Conservation (phyloP, 2,329 filamentous ascomycete species). For the Rhynchosporium secalis region DNA sequence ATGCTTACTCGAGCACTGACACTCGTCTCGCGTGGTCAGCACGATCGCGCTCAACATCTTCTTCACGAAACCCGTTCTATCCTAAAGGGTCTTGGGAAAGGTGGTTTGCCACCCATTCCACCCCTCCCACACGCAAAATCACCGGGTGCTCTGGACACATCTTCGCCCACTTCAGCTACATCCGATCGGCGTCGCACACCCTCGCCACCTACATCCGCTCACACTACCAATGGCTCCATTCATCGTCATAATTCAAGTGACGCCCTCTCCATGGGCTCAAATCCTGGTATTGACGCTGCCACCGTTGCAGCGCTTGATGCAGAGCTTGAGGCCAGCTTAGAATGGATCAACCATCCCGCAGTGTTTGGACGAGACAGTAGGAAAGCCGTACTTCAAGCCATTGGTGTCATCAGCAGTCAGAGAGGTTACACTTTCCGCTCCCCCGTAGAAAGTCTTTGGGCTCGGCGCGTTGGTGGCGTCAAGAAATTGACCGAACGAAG, state of each 20-base stretch:
- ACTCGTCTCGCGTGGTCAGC: conserved; percentile 85
- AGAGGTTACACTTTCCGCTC: conserved; percentile 92
- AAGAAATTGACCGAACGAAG: conserved; percentile 79
- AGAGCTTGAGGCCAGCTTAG: conserved; percentile 84
- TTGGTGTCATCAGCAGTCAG: conserved; percentile 94
- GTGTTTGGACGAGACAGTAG: conserved; percentile 92
- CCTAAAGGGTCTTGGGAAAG: conserved; percentile 92
- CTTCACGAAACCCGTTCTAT: conserved; percentile 93
- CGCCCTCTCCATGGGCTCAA: conserved; percentile 49
- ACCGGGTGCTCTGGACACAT: conserved; percentile 22
- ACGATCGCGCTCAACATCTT: conserved; percentile 90
- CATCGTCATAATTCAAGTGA: conserved; percentile 55
- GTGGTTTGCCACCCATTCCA: conserved; percentile 85
- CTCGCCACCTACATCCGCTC: conserved; percentile 47
- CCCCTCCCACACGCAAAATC: conserved; percentile 49
- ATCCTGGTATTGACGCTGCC: conserved; percentile 75
- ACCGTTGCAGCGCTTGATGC: conserved; percentile 86
- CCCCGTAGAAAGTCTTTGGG: conserved; percentile 86
- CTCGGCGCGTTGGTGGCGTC: conserved; percentile 76
- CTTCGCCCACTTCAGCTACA: conserved; percentile 35
- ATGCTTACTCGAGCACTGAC: conserved; percentile 94
- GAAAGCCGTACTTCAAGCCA: conserved; percentile 93
- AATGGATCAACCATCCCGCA: conserved; percentile 97
- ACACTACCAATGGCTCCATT: conserved; percentile 43
- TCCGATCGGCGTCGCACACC: conserved; percentile 43